Evolutionary conservation across 1,139 yeast species (phyloP), one percentile per base, ranked within the genome.

Genomic region (Pichia cactophila): DNA sequence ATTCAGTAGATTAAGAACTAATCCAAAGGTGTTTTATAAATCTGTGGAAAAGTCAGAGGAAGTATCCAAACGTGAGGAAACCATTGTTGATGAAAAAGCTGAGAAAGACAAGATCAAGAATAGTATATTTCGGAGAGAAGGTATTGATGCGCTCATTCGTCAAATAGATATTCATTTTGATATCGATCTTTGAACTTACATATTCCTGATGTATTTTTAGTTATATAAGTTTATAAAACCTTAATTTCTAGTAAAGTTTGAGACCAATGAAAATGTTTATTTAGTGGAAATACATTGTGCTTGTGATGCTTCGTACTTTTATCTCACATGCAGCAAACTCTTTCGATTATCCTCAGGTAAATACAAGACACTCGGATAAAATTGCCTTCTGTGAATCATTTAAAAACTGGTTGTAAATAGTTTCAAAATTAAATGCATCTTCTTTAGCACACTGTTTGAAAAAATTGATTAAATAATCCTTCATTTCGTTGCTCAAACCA

Each of bases 1-100:
- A 35, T 92, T 92, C 67, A 81, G 88, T 55, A 78, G 97, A 65
- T 76, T 92, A 61, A 84, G 88, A 64, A 90, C 97, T 0, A 83
- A 81, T 53, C 86, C 97, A 0, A 79, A 86, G 61, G 82, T 88
- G 54, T 90, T 88, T 66, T 89, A 90, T 59, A 57, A 59, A 10
- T 57, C 65, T 14, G 41, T 26, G 16, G 46, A 43, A 23, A 47
- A 41, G 17, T 26, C 42, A 10, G 58, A 56, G 6, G 55, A 45
- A 14, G 45, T 45, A 26, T 50, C 50, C 17, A 43, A 50, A 26
- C 47, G 50, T 11, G 44, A 42, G 6, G 54, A 52, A 14, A 45
- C 52, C 9, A 44, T 47, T 5, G 52, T 37, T 14, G 51, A 33
- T 5, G 48, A 47, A 14, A 46, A 44, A n/a, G 50, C 47, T 4